Percentiles rank a stretch among this genome's conserved stretches.
Conservation (phyloP, 768 basidiomycete genomes). For the Bullera alba region DNA sequence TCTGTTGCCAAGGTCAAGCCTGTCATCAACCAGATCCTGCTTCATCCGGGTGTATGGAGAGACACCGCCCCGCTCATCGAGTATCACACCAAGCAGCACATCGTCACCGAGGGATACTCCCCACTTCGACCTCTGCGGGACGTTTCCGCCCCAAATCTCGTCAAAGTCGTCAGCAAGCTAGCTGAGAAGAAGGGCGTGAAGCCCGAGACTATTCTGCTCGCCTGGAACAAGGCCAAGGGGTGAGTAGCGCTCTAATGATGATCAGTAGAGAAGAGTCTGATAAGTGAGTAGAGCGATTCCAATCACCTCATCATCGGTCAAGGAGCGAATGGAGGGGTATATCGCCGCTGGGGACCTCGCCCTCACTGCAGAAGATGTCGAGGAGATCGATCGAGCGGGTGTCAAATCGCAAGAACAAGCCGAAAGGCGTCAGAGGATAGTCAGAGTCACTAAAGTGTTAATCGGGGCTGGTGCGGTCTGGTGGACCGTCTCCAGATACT, state of each 20-base stretch:
- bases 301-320: slow-evolving; percentile 41
- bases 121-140: slow-evolving; percentile 29
- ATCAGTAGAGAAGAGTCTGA: too few species aligned
- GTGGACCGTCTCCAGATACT: too few species aligned
- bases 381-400: slow-evolving; percentile 45
- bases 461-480: too few species aligned
- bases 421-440: too few species aligned
- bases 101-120: slow-evolving; percentile 34
- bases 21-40: slow-evolving; percentile 35
- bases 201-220: too few species aligned
- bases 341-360: slow-evolving; percentile 59
- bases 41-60: slow-evolving; percentile 31
- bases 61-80: slow-evolving; percentile 19
- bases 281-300: slow-evolving; percentile 31
- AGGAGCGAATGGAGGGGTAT: slow-evolving; percentile 60
- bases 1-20: slow-evolving; percentile 23
- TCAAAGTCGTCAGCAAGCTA: slow-evolving; percentile 5
- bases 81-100: slow-evolving; percentile 20
- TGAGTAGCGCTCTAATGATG: too few species aligned
- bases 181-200: slow-evolving; percentile 16
- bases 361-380: slow-evolving; percentile 42
- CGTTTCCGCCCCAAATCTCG: slow-evolving; percentile 2
- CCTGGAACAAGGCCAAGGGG: too few species aligned
- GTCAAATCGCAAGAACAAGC: too few species aligned
- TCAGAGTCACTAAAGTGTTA: too few species aligned